phyloP scores from a whole-genome alignment of 805 yeast species.

The Hanseniaspora nectarophila region DNA sequence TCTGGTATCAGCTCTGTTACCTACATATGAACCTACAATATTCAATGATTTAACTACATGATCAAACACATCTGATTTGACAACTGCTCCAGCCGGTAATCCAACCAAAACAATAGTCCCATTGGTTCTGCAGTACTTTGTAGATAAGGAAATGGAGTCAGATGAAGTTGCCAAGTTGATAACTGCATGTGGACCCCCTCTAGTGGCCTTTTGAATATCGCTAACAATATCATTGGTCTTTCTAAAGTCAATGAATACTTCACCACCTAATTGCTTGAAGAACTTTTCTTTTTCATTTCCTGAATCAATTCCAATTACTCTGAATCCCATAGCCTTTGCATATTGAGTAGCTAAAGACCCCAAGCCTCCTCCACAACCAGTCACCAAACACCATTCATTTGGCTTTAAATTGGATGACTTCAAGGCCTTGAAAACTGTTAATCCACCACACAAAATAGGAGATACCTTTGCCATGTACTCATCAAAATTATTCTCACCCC shows the following conservation, averaged over 20 bases:
- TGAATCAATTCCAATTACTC: conserved; percentile 47
- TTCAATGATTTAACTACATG: conserved; percentile 60
- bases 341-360: conserved; percentile 50
- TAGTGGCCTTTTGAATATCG: conserved; percentile 42
- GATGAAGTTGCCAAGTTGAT: conserved; percentile 61
- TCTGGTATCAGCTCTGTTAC: conserved; percentile 71
- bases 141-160: conserved; percentile 46
- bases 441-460: conserved; percentile 52
- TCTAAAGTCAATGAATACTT: conserved; percentile 43
- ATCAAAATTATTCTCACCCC: conserved; percentile 3
- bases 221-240: conserved; percentile 39
- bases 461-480: conserved; percentile 44
- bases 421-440: conserved; percentile 50
- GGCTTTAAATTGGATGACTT: conserved; percentile 39
- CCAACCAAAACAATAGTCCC: conserved; percentile 66
- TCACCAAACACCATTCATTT: conserved; percentile 48
- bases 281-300: conserved; percentile 41
- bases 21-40: conserved; percentile 74
- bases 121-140: conserved; percentile 46
- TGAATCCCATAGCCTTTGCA: conserved; percentile 47
- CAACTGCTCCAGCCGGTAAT: conserved; percentile 65
- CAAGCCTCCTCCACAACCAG: conserved; percentile 55
- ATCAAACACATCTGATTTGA: conserved; percentile 51
- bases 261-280: conserved; percentile 41
- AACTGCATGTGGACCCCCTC: conserved; percentile 64